Conservation (phyloP, 2,329 filamentous ascomycete species). For the Fusarium dlaminii region DNA sequence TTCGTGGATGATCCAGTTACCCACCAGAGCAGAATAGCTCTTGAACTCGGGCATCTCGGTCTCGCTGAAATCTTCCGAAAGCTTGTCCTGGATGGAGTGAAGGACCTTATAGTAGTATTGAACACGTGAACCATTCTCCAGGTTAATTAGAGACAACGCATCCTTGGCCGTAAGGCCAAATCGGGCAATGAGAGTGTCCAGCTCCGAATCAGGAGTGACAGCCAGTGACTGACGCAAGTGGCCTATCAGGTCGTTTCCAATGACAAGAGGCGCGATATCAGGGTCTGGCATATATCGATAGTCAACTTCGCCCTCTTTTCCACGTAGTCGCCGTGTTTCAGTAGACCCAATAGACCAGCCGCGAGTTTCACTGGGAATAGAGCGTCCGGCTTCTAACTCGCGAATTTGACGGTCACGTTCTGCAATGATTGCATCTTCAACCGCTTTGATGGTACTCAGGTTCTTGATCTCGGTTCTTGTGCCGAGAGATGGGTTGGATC, state of each 20-base stretch:
- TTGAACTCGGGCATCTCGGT: constrained; percentile 42
- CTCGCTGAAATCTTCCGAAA: constrained; percentile 35
- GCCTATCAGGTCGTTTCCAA: constrained; percentile 74
- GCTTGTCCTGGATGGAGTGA: constrained; percentile 52
- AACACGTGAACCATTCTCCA: constrained; percentile 81
- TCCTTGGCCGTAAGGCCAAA: constrained; percentile 83
- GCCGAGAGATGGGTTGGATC: constrained; percentile 64
- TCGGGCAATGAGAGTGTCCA: constrained; percentile 67
- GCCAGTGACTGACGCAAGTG: constrained; percentile 72
- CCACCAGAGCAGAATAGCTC: constrained; percentile 58
- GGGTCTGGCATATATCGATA: constrained; percentile 99
- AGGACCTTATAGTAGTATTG: constrained; percentile 83
- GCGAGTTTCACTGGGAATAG: constrained; percentile 85
- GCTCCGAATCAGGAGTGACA: constrained; percentile 74
- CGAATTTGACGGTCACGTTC: constrained; percentile 90
- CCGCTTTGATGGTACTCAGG: constrained; percentile 90
- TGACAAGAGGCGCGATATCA: constrained; percentile 82
- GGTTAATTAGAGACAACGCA: constrained; percentile 78
- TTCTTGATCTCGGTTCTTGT: constrained; percentile 98
- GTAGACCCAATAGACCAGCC: constrained; percentile 90
- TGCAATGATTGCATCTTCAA: constrained; percentile 92
- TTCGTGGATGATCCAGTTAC: constrained; percentile 79
- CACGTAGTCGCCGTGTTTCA: constrained; percentile 82
- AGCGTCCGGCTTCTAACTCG: constrained; percentile 78
- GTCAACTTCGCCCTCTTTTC: constrained; percentile 96